phyloP scores from a whole-genome alignment of 1,284 basidiomycete genomes.

The Paramarasmius palmivorus region DNA sequence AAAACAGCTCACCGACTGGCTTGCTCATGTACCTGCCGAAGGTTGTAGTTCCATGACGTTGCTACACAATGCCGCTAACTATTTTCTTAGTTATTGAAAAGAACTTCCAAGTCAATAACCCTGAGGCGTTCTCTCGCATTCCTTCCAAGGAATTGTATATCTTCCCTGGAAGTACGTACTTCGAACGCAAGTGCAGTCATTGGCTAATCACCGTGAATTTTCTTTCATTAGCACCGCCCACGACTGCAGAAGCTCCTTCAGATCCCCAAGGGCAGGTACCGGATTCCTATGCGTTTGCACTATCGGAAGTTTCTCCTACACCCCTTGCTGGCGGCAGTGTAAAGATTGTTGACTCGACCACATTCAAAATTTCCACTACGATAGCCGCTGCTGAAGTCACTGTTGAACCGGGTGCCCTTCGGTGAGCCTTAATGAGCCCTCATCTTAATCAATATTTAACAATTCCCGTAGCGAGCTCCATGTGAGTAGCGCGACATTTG shows the following conservation, averaged over 20 bases:
- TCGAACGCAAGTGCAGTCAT: conserved; percentile 9
- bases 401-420: conserved; percentile 66
- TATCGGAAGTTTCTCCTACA: conserved; percentile 54
- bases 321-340: conserved; percentile 58
- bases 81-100: conserved; percentile 60
- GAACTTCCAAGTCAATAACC: conserved; percentile 58
- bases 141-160: conserved; percentile 65
- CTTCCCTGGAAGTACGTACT: conserved; percentile 55
- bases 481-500: conserved; percentile 23
- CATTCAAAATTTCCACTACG: conserved; percentile 46
- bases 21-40: conserved; percentile 57
- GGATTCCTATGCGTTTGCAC: conserved; percentile 51
- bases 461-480: conserved; percentile 36
- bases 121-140: conserved; percentile 56
- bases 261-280: conserved; percentile 54
- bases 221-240: conserved; percentile 33
- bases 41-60: conserved; percentile 21
- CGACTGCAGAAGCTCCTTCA: conserved; percentile 36
- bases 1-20: conserved; percentile 61
- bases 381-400: conserved; percentile 69
- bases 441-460: no score
- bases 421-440: no score
- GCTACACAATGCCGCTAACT: conserved; percentile 11
- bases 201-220: conserved; percentile 12
- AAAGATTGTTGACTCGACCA: conserved; percentile 62